Evolutionary conservation across 805 yeast species (phyloP).

Genomic region (Candida glaebosa): DNA sequence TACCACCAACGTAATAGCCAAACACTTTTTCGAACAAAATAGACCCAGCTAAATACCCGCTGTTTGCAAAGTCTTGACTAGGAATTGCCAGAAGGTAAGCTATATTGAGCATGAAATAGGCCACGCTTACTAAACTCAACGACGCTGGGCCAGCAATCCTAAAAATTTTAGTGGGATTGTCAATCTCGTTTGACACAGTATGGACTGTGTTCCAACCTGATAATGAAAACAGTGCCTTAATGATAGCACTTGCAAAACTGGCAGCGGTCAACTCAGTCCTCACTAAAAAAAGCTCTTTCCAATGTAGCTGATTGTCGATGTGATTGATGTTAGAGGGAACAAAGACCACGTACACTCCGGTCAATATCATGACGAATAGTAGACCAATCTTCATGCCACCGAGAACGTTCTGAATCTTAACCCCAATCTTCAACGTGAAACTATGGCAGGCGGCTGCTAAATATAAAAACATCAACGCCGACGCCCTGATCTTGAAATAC

Average conservation of each 20-base stretch:
- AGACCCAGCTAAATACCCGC: slow-evolving; percentile 61
- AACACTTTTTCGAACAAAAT: slow-evolving; percentile 53
- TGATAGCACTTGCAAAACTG: slow-evolving; percentile 51
- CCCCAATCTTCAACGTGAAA: slow-evolving; percentile 55
- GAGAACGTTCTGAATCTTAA: slow-evolving; percentile 55
- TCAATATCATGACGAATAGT: slow-evolving; percentile 49
- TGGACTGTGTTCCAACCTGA: slow-evolving; percentile 66
- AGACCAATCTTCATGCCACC: slow-evolving; percentile 60
- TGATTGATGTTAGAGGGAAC: slow-evolving; percentile 45
- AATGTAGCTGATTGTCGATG: slow-evolving; percentile 40
- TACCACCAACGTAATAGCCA: slow-evolving; percentile 51
- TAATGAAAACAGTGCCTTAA: slow-evolving; percentile 57
- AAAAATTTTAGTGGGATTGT: slow-evolving; percentile 54
- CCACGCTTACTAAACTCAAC: slow-evolving; percentile 41
- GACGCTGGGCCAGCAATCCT: slow-evolving; percentile 61
- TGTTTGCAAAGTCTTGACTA: slow-evolving; percentile 47
- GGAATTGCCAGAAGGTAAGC: slow-evolving; percentile 57
- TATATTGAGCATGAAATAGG: slow-evolving; percentile 50
- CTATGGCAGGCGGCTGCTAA: slow-evolving; percentile 48
- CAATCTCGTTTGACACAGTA: slow-evolving; percentile 57
- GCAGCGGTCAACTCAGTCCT: slow-evolving; percentile 37
- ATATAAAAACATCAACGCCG: slow-evolving; percentile 28
- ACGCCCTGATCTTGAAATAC: slow-evolving; percentile 29
- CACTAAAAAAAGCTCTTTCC: slow-evolving; percentile 27
- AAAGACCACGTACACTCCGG: slow-evolving; percentile 56